Conservation (phyloP, 2,329 filamentous ascomycete species). For the Clonostachys chloroleuca region DNA sequence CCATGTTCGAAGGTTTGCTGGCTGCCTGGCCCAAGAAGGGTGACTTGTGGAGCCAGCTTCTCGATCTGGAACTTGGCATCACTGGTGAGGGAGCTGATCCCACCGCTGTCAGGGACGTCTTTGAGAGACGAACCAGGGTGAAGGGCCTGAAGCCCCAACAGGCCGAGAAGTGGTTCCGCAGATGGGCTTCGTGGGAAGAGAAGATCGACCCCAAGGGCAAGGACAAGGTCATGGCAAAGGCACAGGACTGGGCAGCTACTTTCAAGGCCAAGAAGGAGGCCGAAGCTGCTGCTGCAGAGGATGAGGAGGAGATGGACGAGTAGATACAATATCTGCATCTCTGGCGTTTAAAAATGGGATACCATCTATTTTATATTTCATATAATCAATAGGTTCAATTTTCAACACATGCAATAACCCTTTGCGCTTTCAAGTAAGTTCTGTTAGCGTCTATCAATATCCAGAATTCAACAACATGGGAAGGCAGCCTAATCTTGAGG, state of each 20-base stretch:
- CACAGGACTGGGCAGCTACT: constrained; percentile 63
- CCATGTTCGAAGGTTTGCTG: constrained; percentile 87
- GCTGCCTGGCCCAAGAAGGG: constrained; percentile 82
- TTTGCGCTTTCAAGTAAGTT: no score
- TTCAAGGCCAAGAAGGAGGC: constrained; percentile 39
- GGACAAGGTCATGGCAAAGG: constrained; percentile 67
- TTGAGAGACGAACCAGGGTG: constrained; percentile 70
- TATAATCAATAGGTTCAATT: background rate
- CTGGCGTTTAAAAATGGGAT: constrained; percentile 1
- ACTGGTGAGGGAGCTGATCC: constrained; percentile 48
- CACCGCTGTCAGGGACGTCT: constrained; percentile 67
- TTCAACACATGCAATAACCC: background rate
- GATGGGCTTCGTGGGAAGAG: constrained; percentile 88
- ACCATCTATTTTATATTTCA: background rate
- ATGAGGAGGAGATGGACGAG: constrained; percentile 21
- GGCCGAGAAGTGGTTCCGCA: constrained; percentile 84
- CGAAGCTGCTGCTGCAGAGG: constrained; percentile 19
- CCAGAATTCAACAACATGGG: no score
- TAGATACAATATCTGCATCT: background rate
- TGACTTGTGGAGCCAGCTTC: constrained; percentile 87
- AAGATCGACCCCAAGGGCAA: constrained; percentile 62
- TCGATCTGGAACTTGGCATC: constrained; percentile 75
- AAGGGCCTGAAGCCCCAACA: constrained; percentile 75
- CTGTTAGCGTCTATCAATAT: no score
- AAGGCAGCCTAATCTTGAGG: no score